These are phyloP conservation scores for Fraxinus excelsior DNA, from an alignment of 257 asterid genomes.

Conservation along the genomic window DNA sequence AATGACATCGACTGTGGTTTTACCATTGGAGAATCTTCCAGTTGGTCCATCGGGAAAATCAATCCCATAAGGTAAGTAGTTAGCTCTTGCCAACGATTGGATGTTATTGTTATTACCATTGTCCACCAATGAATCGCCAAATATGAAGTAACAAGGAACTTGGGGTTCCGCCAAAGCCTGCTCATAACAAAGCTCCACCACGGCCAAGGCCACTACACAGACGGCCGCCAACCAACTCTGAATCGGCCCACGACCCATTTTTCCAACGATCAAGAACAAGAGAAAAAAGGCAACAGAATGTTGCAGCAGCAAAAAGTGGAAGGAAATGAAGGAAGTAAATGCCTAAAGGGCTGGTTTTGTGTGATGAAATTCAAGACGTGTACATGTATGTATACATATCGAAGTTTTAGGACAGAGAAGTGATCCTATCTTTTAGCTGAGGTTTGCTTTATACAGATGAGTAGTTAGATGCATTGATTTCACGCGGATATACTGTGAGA, in stretches of 20 bases:
- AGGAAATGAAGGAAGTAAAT: not conserved
- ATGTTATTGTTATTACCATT: conserved; percentile 72
- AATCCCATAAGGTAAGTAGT: conserved; percentile 72
- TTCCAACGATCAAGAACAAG: not conserved
- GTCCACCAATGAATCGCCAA: conserved; percentile 77
- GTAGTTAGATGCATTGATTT: conserved; percentile 52
- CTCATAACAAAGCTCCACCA: conserved; percentile 18
- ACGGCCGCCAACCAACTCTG: conserved; percentile 27
- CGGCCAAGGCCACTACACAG: conserved; percentile 22
- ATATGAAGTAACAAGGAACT: conserved; percentile 69
- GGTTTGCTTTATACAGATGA: conserved; percentile 20
- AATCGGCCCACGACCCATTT: conserved; percentile 32
- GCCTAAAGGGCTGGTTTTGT: not conserved
- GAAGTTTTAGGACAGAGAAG: conserved; percentile 9
- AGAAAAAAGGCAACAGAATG: conserved; percentile 12
- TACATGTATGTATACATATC: conserved; percentile 8
- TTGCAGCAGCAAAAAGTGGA: conserved; percentile 12
- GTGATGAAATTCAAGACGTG: not conserved
- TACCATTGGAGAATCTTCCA: conserved; percentile 70
- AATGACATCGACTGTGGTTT: conserved; percentile 67
- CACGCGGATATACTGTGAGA: conserved; percentile 52
- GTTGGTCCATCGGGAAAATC: conserved; percentile 66
- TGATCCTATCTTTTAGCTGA: conserved; percentile 6
- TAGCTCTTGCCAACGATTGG: conserved; percentile 67
- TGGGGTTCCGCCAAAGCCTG: conserved; percentile 52